Evolutionary conservation across 148 eudicot genomes (phyloP).

Genomic region (Rhododendron mucronatum): DNA sequence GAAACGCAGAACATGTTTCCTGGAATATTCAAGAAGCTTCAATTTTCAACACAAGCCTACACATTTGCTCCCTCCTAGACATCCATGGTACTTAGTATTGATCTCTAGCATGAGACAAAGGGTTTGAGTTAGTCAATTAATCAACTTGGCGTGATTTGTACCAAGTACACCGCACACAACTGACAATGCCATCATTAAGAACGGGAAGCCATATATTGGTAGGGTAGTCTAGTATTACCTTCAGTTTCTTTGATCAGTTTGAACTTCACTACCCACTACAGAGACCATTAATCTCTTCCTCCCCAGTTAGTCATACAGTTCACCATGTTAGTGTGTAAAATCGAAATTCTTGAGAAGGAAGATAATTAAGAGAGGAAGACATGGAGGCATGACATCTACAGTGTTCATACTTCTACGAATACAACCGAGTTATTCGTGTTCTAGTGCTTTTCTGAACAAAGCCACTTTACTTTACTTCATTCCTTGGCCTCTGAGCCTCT

Average conservation of each 20-base stretch:
- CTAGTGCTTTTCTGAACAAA: not conserved
- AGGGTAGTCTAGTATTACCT: not conserved
- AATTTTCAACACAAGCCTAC: not conserved
- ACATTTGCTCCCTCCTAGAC: not conserved
- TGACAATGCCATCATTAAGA: not conserved
- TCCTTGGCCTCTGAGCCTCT: not conserved
- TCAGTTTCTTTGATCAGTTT: not conserved
- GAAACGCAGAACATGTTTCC: not conserved
- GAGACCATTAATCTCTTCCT: not conserved
- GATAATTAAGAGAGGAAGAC: not conserved
- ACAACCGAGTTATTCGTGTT: not conserved
- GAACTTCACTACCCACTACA: not conserved
- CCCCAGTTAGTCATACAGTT: not conserved
- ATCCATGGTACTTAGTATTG: not conserved
- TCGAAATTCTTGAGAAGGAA: not conserved
- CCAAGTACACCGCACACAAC: not conserved
- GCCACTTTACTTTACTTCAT: not conserved
- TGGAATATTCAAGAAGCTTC: not conserved
- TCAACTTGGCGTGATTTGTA: not conserved
- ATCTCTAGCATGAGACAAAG: not conserved
- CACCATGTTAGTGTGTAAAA: not conserved
- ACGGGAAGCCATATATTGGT: not conserved
- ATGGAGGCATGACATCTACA: not conserved
- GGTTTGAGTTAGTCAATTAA: not conserved
- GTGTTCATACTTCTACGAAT: not conserved